Evolutionary conservation across 257 asterid genomes (phyloP).

Genomic region (Scutellaria barbata): DNA sequence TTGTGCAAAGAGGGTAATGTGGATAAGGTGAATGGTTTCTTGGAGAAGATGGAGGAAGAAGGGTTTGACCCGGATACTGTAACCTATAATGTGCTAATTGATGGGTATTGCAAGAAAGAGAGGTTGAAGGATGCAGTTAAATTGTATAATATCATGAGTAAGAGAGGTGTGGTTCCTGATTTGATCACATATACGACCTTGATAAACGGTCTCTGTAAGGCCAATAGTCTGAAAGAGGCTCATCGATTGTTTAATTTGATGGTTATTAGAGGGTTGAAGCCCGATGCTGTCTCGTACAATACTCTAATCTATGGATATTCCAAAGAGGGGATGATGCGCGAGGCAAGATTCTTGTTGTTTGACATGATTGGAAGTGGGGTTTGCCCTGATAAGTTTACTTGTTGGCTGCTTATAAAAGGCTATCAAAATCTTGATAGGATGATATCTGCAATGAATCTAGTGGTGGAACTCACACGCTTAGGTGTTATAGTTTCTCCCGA

Average conservation of each 20-base stretch:
- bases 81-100: constrained; percentile 76
- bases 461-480: constrained; percentile 63
- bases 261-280: constrained; percentile 68
- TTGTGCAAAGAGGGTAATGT: constrained; percentile 72
- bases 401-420: constrained; percentile 71
- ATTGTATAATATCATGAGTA: constrained; percentile 71
- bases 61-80: constrained; percentile 78
- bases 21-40: constrained; percentile 64
- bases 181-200: constrained; percentile 73
- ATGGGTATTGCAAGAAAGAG: constrained; percentile 71
- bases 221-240: constrained; percentile 67
- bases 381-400: constrained; percentile 71
- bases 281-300: constrained; percentile 67
- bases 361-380: constrained; percentile 69
- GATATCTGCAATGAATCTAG: constrained; percentile 76
- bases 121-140: constrained; percentile 76
- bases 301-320: constrained; percentile 77
- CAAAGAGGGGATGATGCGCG: constrained; percentile 81
- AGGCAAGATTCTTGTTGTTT: constrained; percentile 65
- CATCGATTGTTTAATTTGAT: constrained; percentile 64
- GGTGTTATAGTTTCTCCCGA: constrained; percentile 60
- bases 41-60: constrained; percentile 84
- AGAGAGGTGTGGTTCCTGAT: constrained; percentile 70
- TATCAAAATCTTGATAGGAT: constrained; percentile 59
- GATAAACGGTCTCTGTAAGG: constrained; percentile 77